phyloP scores from a whole-genome alignment of 345 rosid species.

The Melastoma malabathricum region DNA sequence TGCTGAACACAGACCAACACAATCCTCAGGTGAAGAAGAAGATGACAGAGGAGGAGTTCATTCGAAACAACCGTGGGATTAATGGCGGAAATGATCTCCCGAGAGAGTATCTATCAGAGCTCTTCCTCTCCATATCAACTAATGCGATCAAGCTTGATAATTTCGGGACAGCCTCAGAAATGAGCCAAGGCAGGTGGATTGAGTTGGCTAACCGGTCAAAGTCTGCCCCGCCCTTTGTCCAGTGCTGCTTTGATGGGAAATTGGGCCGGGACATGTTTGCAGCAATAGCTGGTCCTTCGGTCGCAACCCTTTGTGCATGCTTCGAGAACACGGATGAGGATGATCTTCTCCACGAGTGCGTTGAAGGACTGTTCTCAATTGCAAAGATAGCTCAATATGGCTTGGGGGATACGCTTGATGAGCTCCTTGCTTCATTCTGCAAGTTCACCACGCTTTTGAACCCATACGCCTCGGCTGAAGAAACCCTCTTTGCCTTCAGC shows the following conservation, averaged over 20 bases:
- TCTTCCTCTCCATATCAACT: conserved; percentile 57
- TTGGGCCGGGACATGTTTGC: conserved; percentile 91
- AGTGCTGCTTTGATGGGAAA: conserved; percentile 48
- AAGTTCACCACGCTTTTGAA: conserved; percentile 73
- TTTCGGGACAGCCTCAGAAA: conserved; percentile 31
- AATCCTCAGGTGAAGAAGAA: conserved; percentile 87
- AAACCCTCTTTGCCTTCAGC: conserved; percentile 70
- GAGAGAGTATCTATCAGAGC: conserved; percentile 75
- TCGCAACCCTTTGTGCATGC: conserved; percentile 74
- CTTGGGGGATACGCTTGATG: conserved; percentile 75
- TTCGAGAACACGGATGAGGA: conserved; percentile 87
- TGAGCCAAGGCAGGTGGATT: conserved; percentile 73
- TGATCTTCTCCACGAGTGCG: conserved; percentile 77
- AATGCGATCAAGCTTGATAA: conserved; percentile 46
- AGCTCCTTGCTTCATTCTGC: conserved; percentile 67
- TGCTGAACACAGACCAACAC: conserved; percentile 93
- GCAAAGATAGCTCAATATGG: conserved; percentile 76
- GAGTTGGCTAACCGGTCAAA: conserved; percentile 55
- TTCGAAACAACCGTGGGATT: conserved; percentile 71
- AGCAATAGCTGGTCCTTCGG: conserved; percentile 65
- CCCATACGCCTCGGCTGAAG: conserved; percentile 83
- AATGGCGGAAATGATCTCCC: conserved; percentile 85
- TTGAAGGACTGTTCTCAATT: conserved; percentile 71
- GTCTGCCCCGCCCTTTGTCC: conserved; percentile 25
- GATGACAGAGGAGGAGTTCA: conserved; percentile 95